phyloP scores from a whole-genome alignment of 1,139 yeast genomes.

The Yamadazyma sp. region DNA sequence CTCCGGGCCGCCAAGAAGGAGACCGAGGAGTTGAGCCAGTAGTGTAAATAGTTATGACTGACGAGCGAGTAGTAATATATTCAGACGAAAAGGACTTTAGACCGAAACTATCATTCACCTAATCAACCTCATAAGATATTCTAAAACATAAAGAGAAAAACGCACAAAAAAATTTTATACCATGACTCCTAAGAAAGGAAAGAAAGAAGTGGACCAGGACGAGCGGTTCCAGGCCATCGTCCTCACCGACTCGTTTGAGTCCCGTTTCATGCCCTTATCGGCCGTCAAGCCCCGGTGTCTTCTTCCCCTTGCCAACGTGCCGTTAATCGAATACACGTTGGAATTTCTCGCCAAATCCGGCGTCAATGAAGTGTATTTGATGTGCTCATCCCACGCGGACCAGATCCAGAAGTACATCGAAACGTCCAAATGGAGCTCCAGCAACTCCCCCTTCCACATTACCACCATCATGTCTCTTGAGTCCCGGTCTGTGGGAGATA shows the following conservation, averaged over 20 bases:
- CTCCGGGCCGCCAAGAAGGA: constrained; percentile 7
- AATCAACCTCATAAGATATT: no score
- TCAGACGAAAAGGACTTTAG: no score
- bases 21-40: constrained; percentile 7
- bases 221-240: constrained; percentile 90
- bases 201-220: constrained; percentile 60
- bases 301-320: constrained; percentile 88
- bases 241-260: constrained; percentile 88
- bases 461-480: constrained; percentile 83
- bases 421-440: constrained; percentile 70
- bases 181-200: constrained; percentile 50
- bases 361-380: constrained; percentile 83
- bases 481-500: constrained; percentile 92
- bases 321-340: constrained; percentile 89
- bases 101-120: no score
- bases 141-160: no score
- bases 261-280: constrained; percentile 90
- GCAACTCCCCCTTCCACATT: constrained; percentile 77
- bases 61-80: no score
- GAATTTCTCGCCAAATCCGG: constrained; percentile 92
- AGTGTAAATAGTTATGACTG: not conserved
- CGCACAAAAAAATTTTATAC: constrained; percentile 1
- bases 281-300: constrained; percentile 83
- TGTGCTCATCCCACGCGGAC: constrained; percentile 90
- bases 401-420: constrained; percentile 81